phyloP scores from a whole-genome alignment of 176 grass and related monocot genomes.

The Puccinellia tenuiflora region DNA sequence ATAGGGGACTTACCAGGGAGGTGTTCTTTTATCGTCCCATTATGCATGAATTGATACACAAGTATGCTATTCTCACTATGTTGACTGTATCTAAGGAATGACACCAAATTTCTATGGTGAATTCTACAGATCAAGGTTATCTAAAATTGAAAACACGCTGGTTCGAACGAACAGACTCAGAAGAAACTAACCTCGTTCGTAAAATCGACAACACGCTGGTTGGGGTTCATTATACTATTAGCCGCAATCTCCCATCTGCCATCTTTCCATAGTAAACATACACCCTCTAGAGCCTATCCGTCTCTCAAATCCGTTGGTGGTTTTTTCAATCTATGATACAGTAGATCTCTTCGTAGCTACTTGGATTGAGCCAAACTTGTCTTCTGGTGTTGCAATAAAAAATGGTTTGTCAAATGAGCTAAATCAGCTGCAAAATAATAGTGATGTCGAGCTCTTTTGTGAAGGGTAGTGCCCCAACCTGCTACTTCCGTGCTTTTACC shows the following conservation, averaged over 20 bases:
- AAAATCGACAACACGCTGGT: background rate
- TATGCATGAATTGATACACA: constrained; percentile 88
- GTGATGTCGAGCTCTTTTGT: too few species aligned
- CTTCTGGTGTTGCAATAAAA: background rate
- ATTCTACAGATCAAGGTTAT: constrained; percentile 85
- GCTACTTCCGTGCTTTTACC: too few species aligned
- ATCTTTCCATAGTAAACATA: background rate
- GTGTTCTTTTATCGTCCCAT: constrained; percentile 72
- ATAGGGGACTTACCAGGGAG: constrained; percentile 45
- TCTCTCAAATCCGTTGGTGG: background rate
- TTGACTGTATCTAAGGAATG: constrained; percentile 82
- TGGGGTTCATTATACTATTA: background rate
- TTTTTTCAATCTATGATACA: background rate
- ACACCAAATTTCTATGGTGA: constrained; percentile 80
- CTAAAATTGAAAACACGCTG: too few species aligned
- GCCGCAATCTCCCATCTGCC: background rate
- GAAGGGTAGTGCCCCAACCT: too few species aligned
- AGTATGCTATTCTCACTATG: constrained; percentile 81
- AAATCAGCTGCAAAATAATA: too few species aligned
- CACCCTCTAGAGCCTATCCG: background rate
- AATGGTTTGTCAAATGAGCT: too few species aligned
- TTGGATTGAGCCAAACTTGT: background rate
- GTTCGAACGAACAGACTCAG: background rate
- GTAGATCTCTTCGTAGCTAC: background rate
- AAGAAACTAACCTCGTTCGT: background rate